Base-by-base conservation (phyloP, 441 rosid species). In the Daphne laureola region DNA sequence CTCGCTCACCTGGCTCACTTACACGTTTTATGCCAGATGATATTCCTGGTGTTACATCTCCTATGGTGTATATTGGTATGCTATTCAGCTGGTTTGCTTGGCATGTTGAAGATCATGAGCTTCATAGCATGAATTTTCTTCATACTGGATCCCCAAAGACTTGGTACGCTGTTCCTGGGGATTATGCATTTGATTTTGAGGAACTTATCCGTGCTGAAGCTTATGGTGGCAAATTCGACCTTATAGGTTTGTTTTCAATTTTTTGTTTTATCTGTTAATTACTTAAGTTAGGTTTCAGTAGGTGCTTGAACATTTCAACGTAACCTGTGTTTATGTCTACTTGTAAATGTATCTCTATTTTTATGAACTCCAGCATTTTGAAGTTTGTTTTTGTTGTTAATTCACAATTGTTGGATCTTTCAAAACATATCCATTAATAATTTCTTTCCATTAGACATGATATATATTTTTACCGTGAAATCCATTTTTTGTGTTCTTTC, bases 1-100 rank as follows among this genome's bases (percentile, higher is more conserved):
- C 98, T 13, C 87, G 96, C 14, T 80, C 99, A 53, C 83, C 96
- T 65, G 98, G 99, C 45, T 95, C 99, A 23, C 87, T 95, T 45
- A 90, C 98, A 8, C 95, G 99, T 31, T 95, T 88, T 71, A 90
- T 95, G 99, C 96, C 98, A 13, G 99, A 95, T 75, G 97, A 95
- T 67, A 95, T 95, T 57, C 99, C 97, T 3, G 99, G 99, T 61
- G 99, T 95, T 46, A 86, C 99, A 54, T 87, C 97, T 57, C 98
- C 99, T 43, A 91, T 95, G 98, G 71, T 95, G 57, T 95, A 91
- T 70, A 80, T 95, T 31, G 99, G 97, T 43, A 95, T 95, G 99
- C 51, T 95, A 75, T 95, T 88, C 68, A 95, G 98, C 79, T 95
- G 99, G 99, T 95, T 95, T 80, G 99, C 99, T 55, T 95, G 99